These are phyloP conservation scores for Coleophoma cylindrospora DNA, from an alignment of 2,329 filamentous ascomycete genomes.

Conservation along the genomic window DNA sequence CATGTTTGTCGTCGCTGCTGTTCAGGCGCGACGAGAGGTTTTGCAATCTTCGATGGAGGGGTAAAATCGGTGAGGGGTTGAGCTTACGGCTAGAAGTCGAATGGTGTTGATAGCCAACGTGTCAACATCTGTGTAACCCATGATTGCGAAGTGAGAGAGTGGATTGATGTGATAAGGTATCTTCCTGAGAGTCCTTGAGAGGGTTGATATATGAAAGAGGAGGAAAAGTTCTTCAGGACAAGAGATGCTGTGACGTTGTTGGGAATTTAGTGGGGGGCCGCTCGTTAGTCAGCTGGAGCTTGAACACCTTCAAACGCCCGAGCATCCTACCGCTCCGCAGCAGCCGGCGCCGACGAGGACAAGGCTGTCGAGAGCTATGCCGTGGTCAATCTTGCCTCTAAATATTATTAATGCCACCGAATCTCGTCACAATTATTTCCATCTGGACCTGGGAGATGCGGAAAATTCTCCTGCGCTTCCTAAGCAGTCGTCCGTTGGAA, in stretches of 20 bases:
- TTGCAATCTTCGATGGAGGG: neutral
- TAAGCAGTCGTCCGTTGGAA: no score
- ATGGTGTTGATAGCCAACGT: slow-evolving; percentile 97
- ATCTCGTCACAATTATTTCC: no score
- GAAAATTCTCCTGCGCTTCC: no score
- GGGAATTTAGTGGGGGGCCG: neutral
- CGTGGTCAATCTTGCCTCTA: no score
- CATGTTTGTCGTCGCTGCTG: no score
- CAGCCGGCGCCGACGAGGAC: no score
- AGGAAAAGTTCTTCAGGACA: neutral
- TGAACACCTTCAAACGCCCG: neutral
- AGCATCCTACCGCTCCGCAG: neutral
- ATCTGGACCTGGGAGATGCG: no score
- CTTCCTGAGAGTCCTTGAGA: neutral
- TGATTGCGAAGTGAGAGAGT: slow-evolving; percentile 33
- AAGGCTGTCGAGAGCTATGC: no score
- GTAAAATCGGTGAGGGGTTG: slow-evolving; percentile 15
- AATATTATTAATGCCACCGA: no score
- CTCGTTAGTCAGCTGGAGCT: no score
- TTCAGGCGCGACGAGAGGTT: no score
- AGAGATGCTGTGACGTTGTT: neutral
- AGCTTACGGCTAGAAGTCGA: slow-evolving; percentile 86
- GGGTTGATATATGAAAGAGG: slow-evolving; percentile 2
- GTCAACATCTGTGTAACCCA: slow-evolving; percentile 87
- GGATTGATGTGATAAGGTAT: slow-evolving; percentile 1